Evolutionary conservation across 2,329 filamentous ascomycete genomes (phyloP), one percentile per base, ranked within the genome.

Genomic region (Hortaea sp.): DNA sequence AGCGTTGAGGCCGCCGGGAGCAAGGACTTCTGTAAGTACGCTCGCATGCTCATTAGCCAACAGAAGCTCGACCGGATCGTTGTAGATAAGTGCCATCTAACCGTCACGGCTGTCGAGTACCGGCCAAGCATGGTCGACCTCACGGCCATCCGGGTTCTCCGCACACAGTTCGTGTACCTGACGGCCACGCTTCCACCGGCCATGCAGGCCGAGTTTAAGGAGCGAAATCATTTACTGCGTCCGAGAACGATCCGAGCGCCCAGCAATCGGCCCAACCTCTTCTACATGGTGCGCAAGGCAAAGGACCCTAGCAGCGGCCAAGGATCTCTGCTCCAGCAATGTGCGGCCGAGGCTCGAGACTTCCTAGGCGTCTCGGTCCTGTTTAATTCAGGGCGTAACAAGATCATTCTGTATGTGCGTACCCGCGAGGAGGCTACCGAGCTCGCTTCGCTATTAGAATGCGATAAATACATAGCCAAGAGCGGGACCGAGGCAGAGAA

Each of bases 1-100:
- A 61, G 46, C 40, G 57, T 50, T 12, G 48, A 62, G 48, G 51
- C 47, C 20, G 57, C 49, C 1, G 43, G 58, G 3, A 47, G 47
- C 28, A 50, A 54, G 29, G 52, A 45, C 13, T 60, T 60, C 41
- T 42, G 13, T 32, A 55, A 41, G 37, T 56, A 52, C 46, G 13
- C 29, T 12, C 32, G 32, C 9, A 3, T 9, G 32, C 32, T 35
- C 9, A 12, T 12, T 4, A 10, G n/a, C 9, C n/a, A 35, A 12
- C 28, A 32, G 10, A 41, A 48, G 49, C 41, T 53, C 27, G 52
- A 54, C 30, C 35, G 50, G 20, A 50, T 54, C 29, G 45, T 54
- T n/a, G 42, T 54, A 12, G 45, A 54, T 37, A 45, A 54, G 42
- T 54, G 50, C 44, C 43, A 54, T 29, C 38, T 40, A 3, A 40